Evolutionary conservation across 2,329 filamentous ascomycete species (phyloP).

Genomic region (Elsinoe perseae): DNA sequence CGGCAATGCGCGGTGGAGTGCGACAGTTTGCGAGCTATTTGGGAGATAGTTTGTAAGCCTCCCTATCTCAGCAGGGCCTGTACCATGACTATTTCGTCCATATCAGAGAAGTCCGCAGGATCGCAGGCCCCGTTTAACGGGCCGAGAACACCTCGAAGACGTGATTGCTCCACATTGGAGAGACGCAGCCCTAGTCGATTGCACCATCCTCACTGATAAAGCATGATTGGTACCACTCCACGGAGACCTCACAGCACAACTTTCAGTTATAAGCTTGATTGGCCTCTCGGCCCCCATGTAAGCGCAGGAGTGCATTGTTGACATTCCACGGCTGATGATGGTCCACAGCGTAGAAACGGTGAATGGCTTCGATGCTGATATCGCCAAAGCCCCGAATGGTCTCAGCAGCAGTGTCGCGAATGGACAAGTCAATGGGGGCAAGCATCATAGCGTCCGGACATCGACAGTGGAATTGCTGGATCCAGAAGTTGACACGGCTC

Average conservation of each 20-base stretch:
- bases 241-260: neutral
- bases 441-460: neutral
- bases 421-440: neutral
- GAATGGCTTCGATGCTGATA: neutral
- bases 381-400: neutral
- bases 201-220: slow-evolving; percentile 8
- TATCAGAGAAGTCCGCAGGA: neutral
- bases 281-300: neutral
- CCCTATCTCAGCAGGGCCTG: neutral
- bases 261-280: neutral
- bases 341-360: neutral
- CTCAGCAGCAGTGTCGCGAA: neutral
- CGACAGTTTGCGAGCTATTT: no score
- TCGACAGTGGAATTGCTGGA: neutral
- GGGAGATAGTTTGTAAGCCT: no score
- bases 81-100: neutral
- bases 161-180: slow-evolving; percentile 3
- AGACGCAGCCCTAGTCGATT: slow-evolving; percentile 8
- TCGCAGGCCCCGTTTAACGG: neutral
- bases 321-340: neutral
- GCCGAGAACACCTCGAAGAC: neutral
- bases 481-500: neutral
- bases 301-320: neutral
- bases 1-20: no score
- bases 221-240: slow-evolving; percentile 1